Evolutionary conservation across 1,284 basidiomycete genomes (phyloP).

Genomic region (Peniophora sp.): DNA sequence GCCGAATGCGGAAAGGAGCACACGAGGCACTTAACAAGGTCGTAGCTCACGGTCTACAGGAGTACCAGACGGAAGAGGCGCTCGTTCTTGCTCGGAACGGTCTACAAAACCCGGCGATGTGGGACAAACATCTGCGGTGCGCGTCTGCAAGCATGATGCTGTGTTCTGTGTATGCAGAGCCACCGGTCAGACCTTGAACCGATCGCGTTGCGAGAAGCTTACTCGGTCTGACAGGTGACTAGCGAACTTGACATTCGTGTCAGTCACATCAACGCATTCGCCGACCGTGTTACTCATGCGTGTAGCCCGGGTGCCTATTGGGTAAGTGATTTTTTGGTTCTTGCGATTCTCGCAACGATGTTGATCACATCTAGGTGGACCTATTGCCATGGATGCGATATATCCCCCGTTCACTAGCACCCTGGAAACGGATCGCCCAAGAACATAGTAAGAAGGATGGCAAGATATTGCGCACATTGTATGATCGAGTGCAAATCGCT

Average conservation of each 20-base stretch:
- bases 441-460: conserved; percentile 10
- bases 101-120: conserved; percentile 4
- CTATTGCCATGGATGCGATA: conserved; percentile 10
- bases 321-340: no score
- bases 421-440: conserved; percentile 12
- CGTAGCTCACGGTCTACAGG: conserved; percentile 6
- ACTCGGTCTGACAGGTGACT: neutral
- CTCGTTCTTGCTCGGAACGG: conserved; percentile 5
- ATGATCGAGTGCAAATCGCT: conserved; percentile 9
- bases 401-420: conserved; percentile 7
- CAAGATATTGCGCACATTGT: conserved; percentile 12
- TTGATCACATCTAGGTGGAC: conserved; percentile 4
- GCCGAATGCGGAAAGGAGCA: conserved; percentile 7
- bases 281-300: conserved; percentile 3
- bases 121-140: conserved; percentile 9
- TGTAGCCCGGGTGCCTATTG: conserved; percentile 3
- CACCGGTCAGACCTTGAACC: neutral
- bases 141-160: conserved; percentile 10
- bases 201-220: conserved; percentile 5
- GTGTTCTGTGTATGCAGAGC: conserved; percentile 7
- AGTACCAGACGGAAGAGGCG: conserved; percentile 6
- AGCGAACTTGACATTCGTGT: neutral
- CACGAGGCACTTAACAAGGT: neutral
- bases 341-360: no score
- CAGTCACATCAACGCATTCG: conserved; percentile 8